These are phyloP conservation scores for Ascochyta clinopodiicola DNA, from an alignment of 2,329 filamentous ascomycete genomes.

Conservation along the genomic window DNA sequence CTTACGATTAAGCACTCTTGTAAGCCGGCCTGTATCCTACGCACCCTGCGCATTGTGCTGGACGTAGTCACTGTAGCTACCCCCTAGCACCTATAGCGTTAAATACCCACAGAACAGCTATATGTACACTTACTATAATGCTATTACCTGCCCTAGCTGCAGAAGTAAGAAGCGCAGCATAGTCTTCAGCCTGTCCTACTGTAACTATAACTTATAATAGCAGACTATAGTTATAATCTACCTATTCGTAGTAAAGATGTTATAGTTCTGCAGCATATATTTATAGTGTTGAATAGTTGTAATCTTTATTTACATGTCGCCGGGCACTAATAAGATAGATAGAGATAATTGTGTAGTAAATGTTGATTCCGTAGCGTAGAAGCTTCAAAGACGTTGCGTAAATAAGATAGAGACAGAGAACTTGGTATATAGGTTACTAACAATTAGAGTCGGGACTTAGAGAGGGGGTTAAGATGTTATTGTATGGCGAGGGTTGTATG, in stretches of 20 bases:
- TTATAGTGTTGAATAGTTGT: slow-evolving; percentile 10
- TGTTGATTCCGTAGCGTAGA: too few relatives aligned
- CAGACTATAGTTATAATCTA: slow-evolving; percentile 23
- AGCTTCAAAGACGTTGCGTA: too few relatives aligned
- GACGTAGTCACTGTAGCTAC: background rate
- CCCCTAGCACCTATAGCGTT: slow-evolving; percentile 13
- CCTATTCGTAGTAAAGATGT: slow-evolving; percentile 27
- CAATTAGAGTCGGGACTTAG: too few relatives aligned
- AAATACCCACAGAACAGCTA: slow-evolving; percentile 28
- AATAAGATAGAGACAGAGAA: too few relatives aligned
- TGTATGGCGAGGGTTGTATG: too few relatives aligned
- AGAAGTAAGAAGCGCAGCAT: too few relatives aligned
- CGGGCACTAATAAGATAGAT: too few relatives aligned
- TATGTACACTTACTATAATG: background rate
- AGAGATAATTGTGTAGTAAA: too few relatives aligned
- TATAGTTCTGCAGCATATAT: slow-evolving; percentile 24
- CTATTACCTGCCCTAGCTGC: too few relatives aligned
- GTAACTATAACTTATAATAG: slow-evolving; percentile 33
- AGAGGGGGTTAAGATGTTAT: too few relatives aligned
- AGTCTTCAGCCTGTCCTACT: slow-evolving; percentile 2
- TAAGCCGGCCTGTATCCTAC: background rate
- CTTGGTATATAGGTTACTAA: too few relatives aligned
- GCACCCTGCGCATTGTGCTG: background rate
- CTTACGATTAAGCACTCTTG: background rate
- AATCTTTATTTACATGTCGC: too few relatives aligned